A percentile compares a stretch with the other conserved stretches of the same genome.
These are phyloP conservation scores for Emmonsiellopsis sp. DNA, from an alignment of 2,329 filamentous ascomycete genomes.

Conservation along the genomic window DNA sequence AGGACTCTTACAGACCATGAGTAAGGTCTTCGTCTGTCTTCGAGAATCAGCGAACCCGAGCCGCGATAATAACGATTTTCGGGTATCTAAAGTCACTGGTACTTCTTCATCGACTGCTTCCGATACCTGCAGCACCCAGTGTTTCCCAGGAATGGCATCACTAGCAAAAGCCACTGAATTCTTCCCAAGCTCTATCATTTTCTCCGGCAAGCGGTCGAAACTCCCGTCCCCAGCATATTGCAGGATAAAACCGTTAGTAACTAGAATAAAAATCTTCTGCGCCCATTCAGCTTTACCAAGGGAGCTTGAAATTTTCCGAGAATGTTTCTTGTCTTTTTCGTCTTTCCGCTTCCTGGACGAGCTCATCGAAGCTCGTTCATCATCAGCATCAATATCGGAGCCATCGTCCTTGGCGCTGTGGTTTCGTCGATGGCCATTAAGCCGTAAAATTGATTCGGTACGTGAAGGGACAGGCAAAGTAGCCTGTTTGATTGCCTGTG, in stretches of 20 bases:
- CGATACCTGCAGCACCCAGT: constrained; percentile 41
- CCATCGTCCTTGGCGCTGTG: constrained; percentile 12
- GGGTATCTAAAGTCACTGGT: constrained; percentile 17
- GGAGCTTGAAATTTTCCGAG: constrained; percentile 27
- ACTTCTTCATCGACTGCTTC: constrained; percentile 26
- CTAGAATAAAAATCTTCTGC: constrained; percentile 38
- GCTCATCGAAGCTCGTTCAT: constrained; percentile 10
- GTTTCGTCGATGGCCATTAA: constrained; percentile 30
- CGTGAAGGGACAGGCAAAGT: constrained; percentile 59
- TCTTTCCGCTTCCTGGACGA: constrained; percentile 24
- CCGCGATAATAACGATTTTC: constrained; percentile 30
- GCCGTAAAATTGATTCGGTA: constrained; percentile 59
- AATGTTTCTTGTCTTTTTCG: constrained; percentile 27
- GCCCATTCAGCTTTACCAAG: constrained; percentile 34
- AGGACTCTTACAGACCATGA: constrained; percentile 36
- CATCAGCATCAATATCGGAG: constrained; percentile 6
- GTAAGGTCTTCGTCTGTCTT: constrained; percentile 30
- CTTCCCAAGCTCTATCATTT: constrained; percentile 36
- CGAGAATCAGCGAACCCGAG: constrained; percentile 29
- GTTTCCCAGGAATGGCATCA: constrained; percentile 41
- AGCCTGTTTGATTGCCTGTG: constrained; percentile 69
- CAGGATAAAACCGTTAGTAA: constrained; percentile 36
- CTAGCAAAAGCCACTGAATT: constrained; percentile 41
- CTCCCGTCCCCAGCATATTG: constrained; percentile 38
- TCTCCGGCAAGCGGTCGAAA: constrained; percentile 39